Evolutionary conservation across 2,329 filamentous ascomycete genomes (phyloP).

Genomic region (Fusarium oxysporum): DNA sequence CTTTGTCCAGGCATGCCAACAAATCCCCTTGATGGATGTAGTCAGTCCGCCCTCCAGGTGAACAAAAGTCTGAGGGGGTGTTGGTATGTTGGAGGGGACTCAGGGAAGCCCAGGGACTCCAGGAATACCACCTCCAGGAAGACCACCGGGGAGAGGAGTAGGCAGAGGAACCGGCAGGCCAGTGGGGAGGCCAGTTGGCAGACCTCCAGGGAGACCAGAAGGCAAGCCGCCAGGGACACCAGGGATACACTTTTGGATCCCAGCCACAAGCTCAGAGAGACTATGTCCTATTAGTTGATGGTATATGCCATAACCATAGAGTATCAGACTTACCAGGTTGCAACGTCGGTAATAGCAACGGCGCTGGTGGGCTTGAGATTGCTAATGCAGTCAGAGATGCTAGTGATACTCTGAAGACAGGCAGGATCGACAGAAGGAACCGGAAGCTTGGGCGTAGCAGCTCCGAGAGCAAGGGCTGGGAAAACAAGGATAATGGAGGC

Average conservation of each 20-base stretch:
- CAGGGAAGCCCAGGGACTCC: neutral
- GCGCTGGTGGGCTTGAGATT: neutral
- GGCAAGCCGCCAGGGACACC: neutral
- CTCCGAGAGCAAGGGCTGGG: neutral
- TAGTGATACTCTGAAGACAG: neutral
- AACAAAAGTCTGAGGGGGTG: fast-evolving
- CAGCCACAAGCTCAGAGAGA: neutral
- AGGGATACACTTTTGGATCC: neutral
- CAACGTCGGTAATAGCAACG: neutral
- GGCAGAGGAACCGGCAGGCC: neutral
- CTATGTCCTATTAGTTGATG: neutral
- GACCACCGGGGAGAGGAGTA: neutral
- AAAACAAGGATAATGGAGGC: neutral
- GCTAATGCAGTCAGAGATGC: neutral
- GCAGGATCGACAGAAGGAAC: neutral
- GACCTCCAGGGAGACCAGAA: neutral
- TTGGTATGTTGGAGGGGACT: fast-evolving
- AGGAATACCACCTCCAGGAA: neutral
- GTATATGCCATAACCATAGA: fast-evolving
- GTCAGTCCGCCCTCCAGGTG: fast-evolving
- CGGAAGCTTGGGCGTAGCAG: neutral
- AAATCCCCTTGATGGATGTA: fast-evolving
- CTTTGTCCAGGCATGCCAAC: fast-evolving
- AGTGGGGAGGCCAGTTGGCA: neutral
- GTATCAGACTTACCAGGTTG: neutral